phyloP scores from a whole-genome alignment of 1,284 basidiomycete genomes.

The Tetrapyrgos nigripes region DNA sequence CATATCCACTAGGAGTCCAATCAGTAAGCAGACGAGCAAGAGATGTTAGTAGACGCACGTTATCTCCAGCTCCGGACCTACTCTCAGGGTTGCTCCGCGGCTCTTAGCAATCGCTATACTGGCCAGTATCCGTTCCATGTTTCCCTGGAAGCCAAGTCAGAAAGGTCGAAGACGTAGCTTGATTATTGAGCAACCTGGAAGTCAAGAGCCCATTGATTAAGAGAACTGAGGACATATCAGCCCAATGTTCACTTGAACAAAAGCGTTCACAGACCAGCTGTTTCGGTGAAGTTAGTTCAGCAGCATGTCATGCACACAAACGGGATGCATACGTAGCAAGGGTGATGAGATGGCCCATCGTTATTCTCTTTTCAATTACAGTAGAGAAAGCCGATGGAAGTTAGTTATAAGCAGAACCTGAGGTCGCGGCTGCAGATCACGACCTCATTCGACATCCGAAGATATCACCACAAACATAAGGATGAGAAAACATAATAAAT shows the following conservation, averaged over 20 bases:
- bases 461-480: no score
- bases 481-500: background rate
- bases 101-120: conserved; percentile 91
- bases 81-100: conserved; percentile 89
- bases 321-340: conserved; percentile 39
- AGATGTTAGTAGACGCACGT: conserved; percentile 60
- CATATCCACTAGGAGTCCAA: conserved; percentile 76
- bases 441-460: no score
- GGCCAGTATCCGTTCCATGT: conserved; percentile 87
- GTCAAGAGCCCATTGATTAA: conserved; percentile 97
- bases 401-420: no score
- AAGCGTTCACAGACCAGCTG: conserved; percentile 49
- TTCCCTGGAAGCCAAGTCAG: conserved; percentile 65
- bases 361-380: no score
- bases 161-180: background rate
- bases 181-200: conserved; percentile 67
- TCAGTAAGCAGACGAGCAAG: background rate
- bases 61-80: conserved; percentile 99
- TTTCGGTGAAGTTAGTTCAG: background rate
- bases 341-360: conserved; percentile 19
- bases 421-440: no score
- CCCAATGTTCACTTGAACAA: background rate
- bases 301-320: background rate
- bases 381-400: no score
- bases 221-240: conserved; percentile 61